Evolutionary conservation across 192 early-diverging fungal species (phyloP), one percentile per base, ranked within the genome.

Genomic region (Rhizophagus sp.): DNA sequence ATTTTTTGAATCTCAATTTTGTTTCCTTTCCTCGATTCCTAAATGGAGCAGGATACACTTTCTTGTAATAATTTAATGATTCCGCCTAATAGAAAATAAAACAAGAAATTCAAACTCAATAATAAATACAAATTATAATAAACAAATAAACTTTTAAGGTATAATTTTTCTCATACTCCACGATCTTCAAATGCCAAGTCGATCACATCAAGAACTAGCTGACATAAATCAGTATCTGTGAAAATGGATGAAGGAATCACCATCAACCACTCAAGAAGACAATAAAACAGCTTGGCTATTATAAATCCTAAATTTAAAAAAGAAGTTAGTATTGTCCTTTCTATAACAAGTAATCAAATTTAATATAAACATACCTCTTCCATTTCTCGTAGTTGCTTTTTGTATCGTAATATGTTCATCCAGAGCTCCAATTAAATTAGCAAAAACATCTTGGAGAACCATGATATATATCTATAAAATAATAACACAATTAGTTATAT

Each of bases 221-320:
- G 85, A 19, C 89, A 87, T 12, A 93, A 84, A 27, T 94, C 91
- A 6, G 90, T 90, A 30, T 86, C 87, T 3, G 87, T 85, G 70
- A 95, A 85, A 9, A 93, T 75, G 22, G 85, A 86, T 19, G 88
- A 80, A 8, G 92, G 89, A 34, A 90, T 82, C 2, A 83, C 85
- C 90, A 95, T 94, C 25, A 95, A 62, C 95, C 94, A 96, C 44
- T 92, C 90, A 3, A 89, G 79, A 10, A 95, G 71, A 75, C 93
- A 93, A 34, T 88, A 87, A 57, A 95, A 91, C 15, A 96, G 81
- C 12, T 88, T 83, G 0, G 90, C 86, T n/a, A 94, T 85, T 33
- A 93, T 90, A 4, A 82, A 73, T 6, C 87, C 91, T 84, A 80
- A 79, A 57, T 19, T 57, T 22, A 79, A 36, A 73, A 8, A 7